phyloP scores from a whole-genome alignment of 2,329 filamentous ascomycete genomes.

The Camillea tinctor region DNA sequence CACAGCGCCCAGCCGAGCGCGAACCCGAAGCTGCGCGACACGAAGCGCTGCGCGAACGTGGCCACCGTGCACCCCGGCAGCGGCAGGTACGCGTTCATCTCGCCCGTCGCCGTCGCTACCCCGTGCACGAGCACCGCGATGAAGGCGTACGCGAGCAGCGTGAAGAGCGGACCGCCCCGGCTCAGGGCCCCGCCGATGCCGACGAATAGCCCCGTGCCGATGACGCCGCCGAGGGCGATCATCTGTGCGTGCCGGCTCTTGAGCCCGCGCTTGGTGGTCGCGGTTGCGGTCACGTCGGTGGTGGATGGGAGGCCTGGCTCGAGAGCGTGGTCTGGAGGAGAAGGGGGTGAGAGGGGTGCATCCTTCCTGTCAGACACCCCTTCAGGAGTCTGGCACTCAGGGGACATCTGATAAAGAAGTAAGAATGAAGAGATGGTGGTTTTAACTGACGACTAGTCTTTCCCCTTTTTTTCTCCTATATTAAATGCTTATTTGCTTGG shows the following conservation, averaged over 20 bases:
- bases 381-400: not conserved
- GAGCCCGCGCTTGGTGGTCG: conserved; percentile 5
- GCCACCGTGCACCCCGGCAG: conserved; percentile 10
- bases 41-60: conserved; percentile 24
- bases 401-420: not conserved
- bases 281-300: no score
- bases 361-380: not conserved
- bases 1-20: conserved; percentile 42
- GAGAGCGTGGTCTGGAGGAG: not conserved
- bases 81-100: conserved; percentile 26
- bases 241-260: conserved; percentile 14
- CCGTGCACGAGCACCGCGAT: conserved; percentile 53
- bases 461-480: no score
- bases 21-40: conserved; percentile 29
- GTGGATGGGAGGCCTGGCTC: not conserved
- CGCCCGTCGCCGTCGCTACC: conserved; percentile 44
- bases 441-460: no score
- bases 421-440: not conserved
- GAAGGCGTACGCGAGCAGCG: conserved; percentile 45
- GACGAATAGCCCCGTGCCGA: conserved; percentile 44
- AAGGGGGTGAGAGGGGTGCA: not conserved
- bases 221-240: conserved; percentile 9
- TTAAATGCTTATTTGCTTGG: no score
- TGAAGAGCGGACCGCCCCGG: conserved; percentile 32
- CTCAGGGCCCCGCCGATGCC: conserved; percentile 30